Evolutionary conservation across 2,329 filamentous ascomycete species (phyloP), one percentile per base, ranked within the genome.

Genomic region (Chaetothyriales sp.): DNA sequence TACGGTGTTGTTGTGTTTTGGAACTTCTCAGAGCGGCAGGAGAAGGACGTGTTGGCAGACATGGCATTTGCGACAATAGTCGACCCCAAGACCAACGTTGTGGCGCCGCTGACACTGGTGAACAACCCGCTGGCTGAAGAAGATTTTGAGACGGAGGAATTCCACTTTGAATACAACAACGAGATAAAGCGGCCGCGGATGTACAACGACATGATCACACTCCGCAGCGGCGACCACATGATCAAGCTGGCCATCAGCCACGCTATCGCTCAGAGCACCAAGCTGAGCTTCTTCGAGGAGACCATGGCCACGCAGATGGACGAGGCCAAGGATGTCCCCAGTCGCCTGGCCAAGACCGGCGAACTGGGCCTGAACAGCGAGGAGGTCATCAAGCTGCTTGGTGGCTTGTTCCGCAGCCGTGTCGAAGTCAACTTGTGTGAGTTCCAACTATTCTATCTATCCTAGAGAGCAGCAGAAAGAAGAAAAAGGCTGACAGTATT

Each of bases 151-250:
- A 98, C 85, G 0, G 92, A 98, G 64, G 90, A 96, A 64, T 95
- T 98, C 62, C 90, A 98, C 64, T 98, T 98, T 64, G 89, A 96
- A 66, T 98, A 98, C 71, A 94, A 86, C 61, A 77, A 80, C 0
- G 77, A 86, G 52, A 87, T 92, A 32, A 83, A 88, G 55, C 79
- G 89, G 47, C 92, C 92, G 3, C 79, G 92, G 51, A 85, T 98
- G 26, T 98, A 93, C 71, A 96, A 98, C 68, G 92, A 98, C 67
- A 98, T 98, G 92, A 96, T 98, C 61, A 98, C 92, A 0, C 72
- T 98, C 44, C 77, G 93, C 55, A 93, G 87, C 53, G 83, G 86
- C 42, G 92, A 98, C 69, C 92, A 98, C 69, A 96, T 98, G 90
- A 94, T 96, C 65, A 61, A 61, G 51, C 50, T 61, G 6, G 59